These are phyloP conservation scores for Trametes punicea DNA, from an alignment of 768 basidiomycete species.

Conservation along the genomic window DNA sequence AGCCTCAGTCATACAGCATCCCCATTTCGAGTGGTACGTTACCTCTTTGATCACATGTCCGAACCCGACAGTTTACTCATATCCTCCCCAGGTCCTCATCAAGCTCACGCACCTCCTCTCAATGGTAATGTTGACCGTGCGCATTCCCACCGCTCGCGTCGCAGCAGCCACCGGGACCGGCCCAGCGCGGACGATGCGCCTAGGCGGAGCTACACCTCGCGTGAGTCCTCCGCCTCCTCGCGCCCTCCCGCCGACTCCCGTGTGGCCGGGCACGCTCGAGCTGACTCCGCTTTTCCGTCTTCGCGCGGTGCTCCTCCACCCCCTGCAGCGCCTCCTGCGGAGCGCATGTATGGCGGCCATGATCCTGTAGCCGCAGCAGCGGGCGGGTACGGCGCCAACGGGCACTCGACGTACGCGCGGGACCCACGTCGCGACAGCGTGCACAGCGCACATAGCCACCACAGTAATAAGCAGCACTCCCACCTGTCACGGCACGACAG, in stretches of 20 bases:
- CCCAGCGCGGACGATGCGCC: conserved; percentile 4
- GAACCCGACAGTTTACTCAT: not conserved
- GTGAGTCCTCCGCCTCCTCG: conserved; percentile 1
- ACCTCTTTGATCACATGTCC: not conserved
- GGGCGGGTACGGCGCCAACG: not conserved
- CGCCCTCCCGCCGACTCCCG: not conserved
- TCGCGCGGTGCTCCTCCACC: not conserved
- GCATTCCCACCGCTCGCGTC: conserved; percentile 1
- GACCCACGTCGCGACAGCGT: conserved; percentile 5
- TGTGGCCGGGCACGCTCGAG: not conserved
- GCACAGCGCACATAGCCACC: conserved; percentile 2
- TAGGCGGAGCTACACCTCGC: conserved; percentile 4
- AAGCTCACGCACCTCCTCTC: not conserved
- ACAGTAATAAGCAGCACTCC: not conserved
- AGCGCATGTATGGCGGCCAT: not conserved
- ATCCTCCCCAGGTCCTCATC: not conserved
- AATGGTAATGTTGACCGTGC: not conserved
- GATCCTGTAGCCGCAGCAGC: not conserved
- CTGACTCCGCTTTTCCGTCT: not conserved
- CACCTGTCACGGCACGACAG: conserved; percentile 6
- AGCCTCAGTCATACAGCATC: conserved; percentile 7
- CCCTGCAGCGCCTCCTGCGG: not conserved
- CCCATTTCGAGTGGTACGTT: conserved; percentile 4
- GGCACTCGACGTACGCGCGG: not conserved
- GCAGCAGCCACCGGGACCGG: conserved; percentile 3